A percentile compares a stretch with the other conserved stretches of the same genome.
These are phyloP conservation scores for Ustilago esculenta DNA, from an alignment of 1,284 basidiomycete genomes.

Conservation along the genomic window DNA sequence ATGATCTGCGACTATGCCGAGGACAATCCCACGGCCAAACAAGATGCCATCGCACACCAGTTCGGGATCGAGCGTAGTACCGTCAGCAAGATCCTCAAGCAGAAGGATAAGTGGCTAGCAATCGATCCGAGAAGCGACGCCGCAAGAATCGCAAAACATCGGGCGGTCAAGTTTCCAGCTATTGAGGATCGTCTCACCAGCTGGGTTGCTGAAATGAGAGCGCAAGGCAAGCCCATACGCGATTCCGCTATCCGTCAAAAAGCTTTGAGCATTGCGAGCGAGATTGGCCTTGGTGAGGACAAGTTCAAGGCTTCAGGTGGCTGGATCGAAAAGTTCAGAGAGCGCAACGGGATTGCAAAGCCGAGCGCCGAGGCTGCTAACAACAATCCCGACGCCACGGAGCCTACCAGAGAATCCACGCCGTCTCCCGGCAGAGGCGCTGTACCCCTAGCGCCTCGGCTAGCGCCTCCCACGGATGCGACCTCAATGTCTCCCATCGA, in stretches of 20 bases:
- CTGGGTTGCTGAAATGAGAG: conserved; percentile 74
- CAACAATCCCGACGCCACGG: background rate
- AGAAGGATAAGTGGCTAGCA: conserved; percentile 81
- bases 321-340: conserved; percentile 91
- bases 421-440: conserved; percentile 1
- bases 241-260: conserved; percentile 78
- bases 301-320: conserved; percentile 88
- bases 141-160: conserved; percentile 52
- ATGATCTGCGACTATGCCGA: conserved; percentile 42
- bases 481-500: background rate
- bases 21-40: conserved; percentile 37
- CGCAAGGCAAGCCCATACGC: conserved; percentile 72
- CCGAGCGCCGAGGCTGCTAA: conserved; percentile 4
- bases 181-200: conserved; percentile 75
- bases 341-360: conserved; percentile 77
- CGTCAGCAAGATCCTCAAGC: conserved; percentile 89
- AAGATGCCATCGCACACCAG: conserved; percentile 63
- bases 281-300: conserved; percentile 73
- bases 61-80: conserved; percentile 88
- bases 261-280: conserved; percentile 76
- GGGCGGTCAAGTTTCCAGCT: conserved; percentile 73
- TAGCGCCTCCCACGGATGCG: background rate
- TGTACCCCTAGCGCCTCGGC: conserved; percentile 2
- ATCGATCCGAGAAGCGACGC: conserved; percentile 67
- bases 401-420: background rate